Percentiles rank a stretch among this genome's conserved stretches.
Conservation (phyloP, 371 early-diverging fungal species). For the Mortierella sp. region DNA sequence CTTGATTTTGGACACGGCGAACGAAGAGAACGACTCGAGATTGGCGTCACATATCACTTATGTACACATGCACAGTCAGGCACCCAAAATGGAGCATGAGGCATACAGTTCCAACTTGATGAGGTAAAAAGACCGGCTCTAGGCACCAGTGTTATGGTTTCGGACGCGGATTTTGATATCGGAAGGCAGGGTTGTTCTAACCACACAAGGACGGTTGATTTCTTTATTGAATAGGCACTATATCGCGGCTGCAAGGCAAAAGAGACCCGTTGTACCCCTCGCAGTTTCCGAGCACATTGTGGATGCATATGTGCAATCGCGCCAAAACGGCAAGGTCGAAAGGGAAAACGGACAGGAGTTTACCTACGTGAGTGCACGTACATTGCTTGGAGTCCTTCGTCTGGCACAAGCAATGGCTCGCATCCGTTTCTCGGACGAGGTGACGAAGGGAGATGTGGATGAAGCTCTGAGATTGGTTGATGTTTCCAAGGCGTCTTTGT, state of each 20-base stretch:
- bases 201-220: background rate
- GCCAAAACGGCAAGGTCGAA: conserved; percentile 78
- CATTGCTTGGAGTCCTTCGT: conserved; percentile 92
- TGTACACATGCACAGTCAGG: conserved; percentile 88
- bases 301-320: conserved; percentile 86
- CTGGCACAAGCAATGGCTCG: conserved; percentile 93
- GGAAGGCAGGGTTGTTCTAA: background rate
- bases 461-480: conserved; percentile 96
- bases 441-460: conserved; percentile 88
- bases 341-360: conserved; percentile 68
- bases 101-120: conserved; percentile 77
- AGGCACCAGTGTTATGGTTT: no score
- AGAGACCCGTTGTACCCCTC: conserved; percentile 77
- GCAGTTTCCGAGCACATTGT: conserved; percentile 88
- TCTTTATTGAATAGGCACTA: conserved; percentile 72
- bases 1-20: conserved; percentile 87
- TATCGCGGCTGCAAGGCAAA: conserved; percentile 83
- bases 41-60: conserved; percentile 92
- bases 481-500: conserved; percentile 77
- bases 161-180: no score
- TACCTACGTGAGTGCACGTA: conserved; percentile 84
- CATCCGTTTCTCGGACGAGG: conserved; percentile 83
- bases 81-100: conserved; percentile 75
- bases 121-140: conserved; percentile 53
- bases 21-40: conserved; percentile 76